Evolutionary conservation across 2,329 filamentous ascomycete species (phyloP), one percentile per base, ranked within the genome.

Genomic region (Sphaerostilbella broomeana): DNA sequence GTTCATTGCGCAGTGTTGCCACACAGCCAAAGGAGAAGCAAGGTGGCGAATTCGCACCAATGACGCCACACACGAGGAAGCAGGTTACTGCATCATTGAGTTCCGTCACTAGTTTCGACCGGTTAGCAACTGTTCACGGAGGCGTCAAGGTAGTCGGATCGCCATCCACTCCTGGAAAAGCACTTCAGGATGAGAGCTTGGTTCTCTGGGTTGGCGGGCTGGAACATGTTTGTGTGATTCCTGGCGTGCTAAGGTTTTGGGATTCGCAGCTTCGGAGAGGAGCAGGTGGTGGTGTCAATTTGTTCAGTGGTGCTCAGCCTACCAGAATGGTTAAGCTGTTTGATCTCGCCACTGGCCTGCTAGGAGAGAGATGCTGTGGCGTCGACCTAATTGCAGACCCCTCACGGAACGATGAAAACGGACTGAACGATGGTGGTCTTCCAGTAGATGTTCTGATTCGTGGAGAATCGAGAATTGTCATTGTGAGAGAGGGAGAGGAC

Each of bases 41-140:
- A 7, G 57, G 52, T 1, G 64, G 65, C 12, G 76, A 76, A 24
- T 79, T 81, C 46, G 73, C 74, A 8, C 77, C 77, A 8, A 77
- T 81, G 75, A 81, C 77, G 2, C 77, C 77, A 1, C 75, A 78
- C 45, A 76, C 74, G 8, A 65, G 77, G 26, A 69, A 70, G 26
- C 72, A 76, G 43, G 72, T 68, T 4, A 61, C 73, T 4, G 62
- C 65, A 9, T 65, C 66, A 2, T 55, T 68, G 27, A 62, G 64
- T 20, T 59, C 68, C 12, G 58, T 57, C 0, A 56, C 63, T 6
- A 68, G 69, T 0, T 61, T 69, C 5, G 74, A 77, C 46, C 70
- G 71, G 4, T 61, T 79, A 2, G 64, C 69, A 4, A 58, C 67
- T 1, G 65, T 77, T 4, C 66, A 60, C 16, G 75, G 75, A 26